These are phyloP conservation scores for Yamadazyma taylorii DNA, from an alignment of 1,139 yeast genomes.

Conservation along the genomic window DNA sequence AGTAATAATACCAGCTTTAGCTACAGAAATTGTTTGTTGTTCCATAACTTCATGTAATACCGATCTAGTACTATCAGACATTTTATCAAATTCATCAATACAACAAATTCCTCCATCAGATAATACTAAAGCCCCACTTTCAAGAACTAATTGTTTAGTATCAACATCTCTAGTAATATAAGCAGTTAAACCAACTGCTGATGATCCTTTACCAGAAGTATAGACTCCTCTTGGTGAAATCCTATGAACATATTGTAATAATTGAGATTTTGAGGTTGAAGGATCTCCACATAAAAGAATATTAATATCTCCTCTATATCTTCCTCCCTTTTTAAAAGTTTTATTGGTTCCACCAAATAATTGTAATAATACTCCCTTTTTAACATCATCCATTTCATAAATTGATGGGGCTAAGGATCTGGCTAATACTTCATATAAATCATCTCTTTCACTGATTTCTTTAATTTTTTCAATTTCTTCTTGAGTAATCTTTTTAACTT, in stretches of 20 bases:
- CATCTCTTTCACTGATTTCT: constrained; percentile 64
- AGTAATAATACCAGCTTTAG: constrained; percentile 97
- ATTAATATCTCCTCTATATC: constrained; percentile 94
- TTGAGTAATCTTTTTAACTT: constrained; percentile 62
- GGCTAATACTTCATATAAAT: constrained; percentile 83
- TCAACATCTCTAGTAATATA: constrained; percentile 93
- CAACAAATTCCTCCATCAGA: constrained; percentile 99
- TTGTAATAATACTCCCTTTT: constrained; percentile 89
- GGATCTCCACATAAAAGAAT: constrained; percentile 96
- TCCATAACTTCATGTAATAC: constrained; percentile 99
- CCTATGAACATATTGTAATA: constrained; percentile 90
- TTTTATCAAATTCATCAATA: constrained; percentile 97
- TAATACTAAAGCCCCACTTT: constrained; percentile 92
- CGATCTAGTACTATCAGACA: constrained; percentile 92
- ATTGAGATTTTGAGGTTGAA: constrained; percentile 93
- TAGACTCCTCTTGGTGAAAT: constrained; percentile 98
- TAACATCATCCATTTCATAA: constrained; percentile 93
- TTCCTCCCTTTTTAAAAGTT: constrained; percentile 84
- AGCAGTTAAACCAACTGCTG: constrained; percentile 98
- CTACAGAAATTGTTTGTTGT: constrained; percentile 96
- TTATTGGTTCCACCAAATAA: constrained; percentile 95
- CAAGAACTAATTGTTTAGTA: constrained; percentile 88
- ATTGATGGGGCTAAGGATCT: constrained; percentile 95
- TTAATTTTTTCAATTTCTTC: constrained; percentile 68
- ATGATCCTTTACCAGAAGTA: constrained; percentile 97